Conservation (phyloP, 345 rosid species). For the Cardamine occulta region DNA sequence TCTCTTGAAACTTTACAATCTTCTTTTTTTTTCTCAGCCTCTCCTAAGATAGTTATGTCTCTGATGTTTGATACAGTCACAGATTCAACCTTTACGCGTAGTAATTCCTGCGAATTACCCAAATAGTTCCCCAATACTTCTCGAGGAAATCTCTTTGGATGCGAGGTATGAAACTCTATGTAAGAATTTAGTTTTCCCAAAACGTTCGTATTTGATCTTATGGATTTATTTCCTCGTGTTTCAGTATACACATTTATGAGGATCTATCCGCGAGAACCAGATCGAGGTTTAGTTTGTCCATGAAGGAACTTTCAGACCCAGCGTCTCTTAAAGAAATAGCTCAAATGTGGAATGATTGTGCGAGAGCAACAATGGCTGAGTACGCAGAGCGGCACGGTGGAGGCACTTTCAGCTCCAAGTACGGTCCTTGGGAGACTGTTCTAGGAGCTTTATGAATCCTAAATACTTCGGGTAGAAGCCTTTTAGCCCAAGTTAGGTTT, state of each 20-base stretch:
- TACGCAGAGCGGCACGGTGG: conserved; percentile 59
- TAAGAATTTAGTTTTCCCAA: not conserved
- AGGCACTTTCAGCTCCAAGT: conserved; percentile 77
- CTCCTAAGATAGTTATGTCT: not conserved
- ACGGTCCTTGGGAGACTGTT: conserved; percentile 67
- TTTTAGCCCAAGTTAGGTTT: not conserved
- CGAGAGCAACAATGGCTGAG: conserved; percentile 58
- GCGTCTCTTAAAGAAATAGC: conserved; percentile 68
- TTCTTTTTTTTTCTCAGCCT: not conserved
- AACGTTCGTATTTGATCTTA: not conserved
- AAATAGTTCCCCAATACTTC: conserved; percentile 59
- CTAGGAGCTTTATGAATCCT: conserved; percentile 18
- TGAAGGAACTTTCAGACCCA: conserved; percentile 58
- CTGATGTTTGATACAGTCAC: conserved; percentile 52
- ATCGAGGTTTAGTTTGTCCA: conserved; percentile 56
- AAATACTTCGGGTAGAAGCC: not conserved
- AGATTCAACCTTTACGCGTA: conserved; percentile 72
- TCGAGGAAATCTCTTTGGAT: conserved; percentile 64
- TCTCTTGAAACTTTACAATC: conserved; percentile 3
- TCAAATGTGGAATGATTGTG: conserved; percentile 68
- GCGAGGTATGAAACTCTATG: conserved; percentile 49
- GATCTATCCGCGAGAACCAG: conserved; percentile 62
- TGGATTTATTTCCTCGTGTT: not conserved
- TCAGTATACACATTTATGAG: conserved; percentile 55
- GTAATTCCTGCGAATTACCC: conserved; percentile 75